These are phyloP conservation scores for Pseudotulostoma volvatum DNA, from an alignment of 495 filamentous ascomycete species.

Conservation along the genomic window DNA sequence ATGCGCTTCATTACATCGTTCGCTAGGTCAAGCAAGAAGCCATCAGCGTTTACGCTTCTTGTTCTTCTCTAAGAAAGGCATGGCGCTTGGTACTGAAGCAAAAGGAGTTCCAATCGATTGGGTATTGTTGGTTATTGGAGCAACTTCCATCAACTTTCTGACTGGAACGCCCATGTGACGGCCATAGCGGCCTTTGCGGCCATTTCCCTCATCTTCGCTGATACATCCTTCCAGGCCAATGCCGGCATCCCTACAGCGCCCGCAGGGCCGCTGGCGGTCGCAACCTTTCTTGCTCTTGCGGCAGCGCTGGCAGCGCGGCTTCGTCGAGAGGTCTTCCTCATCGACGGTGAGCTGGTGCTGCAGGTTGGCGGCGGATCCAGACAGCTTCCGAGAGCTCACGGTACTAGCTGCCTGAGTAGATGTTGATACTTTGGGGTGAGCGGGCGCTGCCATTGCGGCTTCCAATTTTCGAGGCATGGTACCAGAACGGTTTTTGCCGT, in stretches of 20 bases:
- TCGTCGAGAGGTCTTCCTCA: slow-evolving; percentile 78
- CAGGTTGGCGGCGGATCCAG: slow-evolving; percentile 49
- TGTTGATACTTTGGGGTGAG: slow-evolving; percentile 36
- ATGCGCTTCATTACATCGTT: not conserved
- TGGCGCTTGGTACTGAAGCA: slow-evolving; percentile 10
- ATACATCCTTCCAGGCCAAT: slow-evolving; percentile 82
- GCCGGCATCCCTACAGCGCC: slow-evolving; percentile 88
- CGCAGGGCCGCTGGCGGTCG: slow-evolving; percentile 87
- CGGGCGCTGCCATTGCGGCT: slow-evolving; percentile 23
- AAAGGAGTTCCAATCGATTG: slow-evolving; percentile 11
- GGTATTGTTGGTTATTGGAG: slow-evolving; percentile 15
- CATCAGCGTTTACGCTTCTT: slow-evolving; percentile 57
- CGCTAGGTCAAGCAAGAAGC: not conserved
- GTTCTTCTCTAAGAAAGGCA: slow-evolving; percentile 38
- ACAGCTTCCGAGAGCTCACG: slow-evolving; percentile 61
- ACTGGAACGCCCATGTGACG: slow-evolving; percentile 92
- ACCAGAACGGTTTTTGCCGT: slow-evolving; percentile 26
- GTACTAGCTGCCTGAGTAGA: slow-evolving; percentile 44
- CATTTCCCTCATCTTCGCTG: slow-evolving; percentile 93
- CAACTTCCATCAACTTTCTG: slow-evolving; percentile 43
- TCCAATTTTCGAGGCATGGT: slow-evolving; percentile 39
- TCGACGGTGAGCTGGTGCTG: slow-evolving; percentile 60
- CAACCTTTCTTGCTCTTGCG: slow-evolving; percentile 99
- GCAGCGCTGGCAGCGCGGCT: slow-evolving; percentile 94
- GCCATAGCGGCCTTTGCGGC: slow-evolving; percentile 88